A percentile compares a stretch with the other conserved stretches of the same genome.
Conservation (phyloP, 2,329 filamentous ascomycete genomes). For the Graphilbum ipis-grandicollis region DNA sequence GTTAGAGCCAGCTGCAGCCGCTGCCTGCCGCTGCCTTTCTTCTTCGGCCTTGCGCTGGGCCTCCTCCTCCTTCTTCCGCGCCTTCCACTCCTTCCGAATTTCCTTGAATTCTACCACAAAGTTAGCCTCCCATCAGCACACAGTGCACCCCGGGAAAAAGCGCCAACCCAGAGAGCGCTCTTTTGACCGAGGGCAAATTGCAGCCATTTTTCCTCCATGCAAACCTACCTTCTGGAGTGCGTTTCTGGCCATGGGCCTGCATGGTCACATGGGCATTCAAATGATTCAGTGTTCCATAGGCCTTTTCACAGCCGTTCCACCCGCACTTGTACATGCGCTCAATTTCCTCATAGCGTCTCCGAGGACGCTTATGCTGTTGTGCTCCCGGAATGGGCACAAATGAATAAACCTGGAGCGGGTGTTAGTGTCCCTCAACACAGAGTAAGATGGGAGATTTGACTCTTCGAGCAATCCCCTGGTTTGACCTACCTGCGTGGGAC, state of each 20-base stretch:
- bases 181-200: too few species aligned
- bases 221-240: conserved; percentile 87
- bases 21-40: conserved; percentile 48
- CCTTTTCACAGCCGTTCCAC: conserved; percentile 97
- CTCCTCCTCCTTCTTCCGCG: conserved; percentile 97
- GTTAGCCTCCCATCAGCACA: too few species aligned
- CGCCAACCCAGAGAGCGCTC: too few species aligned
- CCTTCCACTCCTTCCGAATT: conserved; percentile 85
- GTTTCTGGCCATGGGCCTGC: conserved; percentile 90
- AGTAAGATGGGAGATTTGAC: too few species aligned
- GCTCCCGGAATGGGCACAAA: conserved; percentile 95
- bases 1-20: conserved; percentile 29
- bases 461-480: not conserved
- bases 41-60: conserved; percentile 78
- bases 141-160: too few species aligned
- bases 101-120: conserved; percentile 96
- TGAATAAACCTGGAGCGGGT: conserved; percentile 96
- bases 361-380: conserved; percentile 90
- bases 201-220: too few species aligned
- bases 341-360: conserved; percentile 91
- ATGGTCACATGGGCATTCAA: conserved; percentile 97
- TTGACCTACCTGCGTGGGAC: conserved; percentile 41
- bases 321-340: conserved; percentile 99
- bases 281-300: conserved; percentile 93
- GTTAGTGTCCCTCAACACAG: too few species aligned